phyloP scores from a whole-genome alignment of 306 rosid species.

The Mimosa pudica region DNA sequence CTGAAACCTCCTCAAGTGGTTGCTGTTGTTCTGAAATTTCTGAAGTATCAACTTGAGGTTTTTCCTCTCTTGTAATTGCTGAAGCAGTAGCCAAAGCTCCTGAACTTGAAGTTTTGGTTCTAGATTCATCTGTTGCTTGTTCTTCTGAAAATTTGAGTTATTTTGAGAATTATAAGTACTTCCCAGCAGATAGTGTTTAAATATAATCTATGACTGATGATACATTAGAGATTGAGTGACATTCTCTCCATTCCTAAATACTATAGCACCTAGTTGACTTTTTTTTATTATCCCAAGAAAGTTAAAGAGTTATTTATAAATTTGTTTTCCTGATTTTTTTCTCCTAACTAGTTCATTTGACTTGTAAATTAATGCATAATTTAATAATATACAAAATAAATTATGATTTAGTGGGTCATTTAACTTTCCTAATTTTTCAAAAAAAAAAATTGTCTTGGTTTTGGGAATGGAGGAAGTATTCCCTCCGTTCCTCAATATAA shows the following conservation, averaged over 20 bases:
- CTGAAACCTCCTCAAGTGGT: neutral
- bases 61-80: neutral
- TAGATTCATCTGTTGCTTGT: slow-evolving; percentile 17
- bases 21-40: neutral
- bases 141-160: neutral
- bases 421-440: no score
- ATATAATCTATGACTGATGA: neutral
- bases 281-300: no score
- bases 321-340: no score
- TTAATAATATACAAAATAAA: no score
- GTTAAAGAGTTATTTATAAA: no score
- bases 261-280: no score
- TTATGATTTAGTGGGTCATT: no score
- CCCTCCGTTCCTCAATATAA: no score
- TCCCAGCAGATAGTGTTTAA: slow-evolving; percentile 28
- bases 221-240: neutral
- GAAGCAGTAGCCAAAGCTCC: neutral
- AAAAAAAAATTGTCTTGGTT: no score
- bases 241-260: neutral
- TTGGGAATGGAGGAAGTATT: no score
- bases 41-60: slow-evolving; percentile 12
- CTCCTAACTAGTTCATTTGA: no score
- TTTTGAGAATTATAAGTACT: neutral
- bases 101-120: slow-evolving; percentile 27
- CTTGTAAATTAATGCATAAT: no score